phyloP scores from a whole-genome alignment of 257 asterid species.

The Lycium barbarum region DNA sequence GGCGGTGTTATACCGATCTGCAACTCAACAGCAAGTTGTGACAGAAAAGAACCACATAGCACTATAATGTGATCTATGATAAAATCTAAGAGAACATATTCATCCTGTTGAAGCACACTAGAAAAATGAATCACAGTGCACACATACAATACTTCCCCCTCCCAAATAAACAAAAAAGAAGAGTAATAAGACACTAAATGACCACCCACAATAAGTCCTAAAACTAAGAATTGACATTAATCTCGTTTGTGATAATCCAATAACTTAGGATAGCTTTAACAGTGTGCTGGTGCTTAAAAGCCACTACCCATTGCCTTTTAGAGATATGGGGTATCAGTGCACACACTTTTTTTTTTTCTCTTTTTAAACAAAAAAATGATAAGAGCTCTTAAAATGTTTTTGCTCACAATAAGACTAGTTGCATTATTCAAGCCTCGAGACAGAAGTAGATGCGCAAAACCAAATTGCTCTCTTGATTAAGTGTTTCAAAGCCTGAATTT shows the following conservation, averaged over 20 bases:
- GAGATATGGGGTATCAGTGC: not conserved
- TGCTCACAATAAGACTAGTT: not conserved
- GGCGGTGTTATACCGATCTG: conserved; percentile 99
- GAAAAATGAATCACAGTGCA: not conserved
- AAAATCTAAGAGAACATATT: not conserved
- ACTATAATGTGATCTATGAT: not conserved
- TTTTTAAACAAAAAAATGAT: no score
- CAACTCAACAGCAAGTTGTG: conserved; percentile 74
- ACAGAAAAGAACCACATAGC: conserved; percentile 42
- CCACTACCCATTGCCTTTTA: not conserved
- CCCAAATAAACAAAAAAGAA: not conserved
- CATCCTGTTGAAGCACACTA: not conserved
- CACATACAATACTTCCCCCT: not conserved
- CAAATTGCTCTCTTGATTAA: not conserved
- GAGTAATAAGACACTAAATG: not conserved
- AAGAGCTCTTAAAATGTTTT: not conserved
- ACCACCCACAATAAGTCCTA: not conserved
- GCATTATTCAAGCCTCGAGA: not conserved
- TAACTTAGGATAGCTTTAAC: not conserved
- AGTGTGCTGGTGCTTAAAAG: not conserved
- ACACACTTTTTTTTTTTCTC: no score
- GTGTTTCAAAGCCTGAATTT: not conserved
- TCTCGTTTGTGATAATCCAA: not conserved
- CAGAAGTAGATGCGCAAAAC: conserved; percentile 5
- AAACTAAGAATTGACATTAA: not conserved